A percentile compares a stretch with the other conserved stretches of the same genome.
These are phyloP conservation scores for Trichosporon coremiiforme DNA, from an alignment of 1,284 basidiomycete species.

Conservation along the genomic window DNA sequence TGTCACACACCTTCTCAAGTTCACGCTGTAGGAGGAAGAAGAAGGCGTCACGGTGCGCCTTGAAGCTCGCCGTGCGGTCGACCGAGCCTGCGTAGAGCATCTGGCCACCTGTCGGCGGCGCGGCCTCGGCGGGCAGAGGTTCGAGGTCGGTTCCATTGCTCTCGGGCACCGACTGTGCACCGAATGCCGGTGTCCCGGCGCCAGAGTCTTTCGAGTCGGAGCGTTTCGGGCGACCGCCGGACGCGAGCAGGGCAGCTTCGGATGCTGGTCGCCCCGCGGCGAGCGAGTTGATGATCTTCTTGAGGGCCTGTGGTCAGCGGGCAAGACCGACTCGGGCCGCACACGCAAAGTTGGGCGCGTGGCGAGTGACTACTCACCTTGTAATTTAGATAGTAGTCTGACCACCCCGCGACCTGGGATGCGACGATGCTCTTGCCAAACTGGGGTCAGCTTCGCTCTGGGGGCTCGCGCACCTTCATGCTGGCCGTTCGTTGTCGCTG, in stretches of 20 bases:
- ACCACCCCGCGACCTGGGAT: constrained; percentile 97
- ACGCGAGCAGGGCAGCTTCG: constrained; percentile 82
- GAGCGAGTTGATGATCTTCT: constrained; percentile 92
- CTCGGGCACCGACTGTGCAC: constrained; percentile 8
- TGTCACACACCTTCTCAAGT: constrained; percentile 78
- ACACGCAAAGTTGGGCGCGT: not conserved
- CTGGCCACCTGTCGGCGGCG: constrained; percentile 47
- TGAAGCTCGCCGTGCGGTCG: constrained; percentile 63
- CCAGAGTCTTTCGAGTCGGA: constrained; percentile 21
- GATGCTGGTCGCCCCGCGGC: constrained; percentile 81
- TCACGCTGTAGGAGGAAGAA: constrained; percentile 99
- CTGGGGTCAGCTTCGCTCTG: constrained; percentile 57
- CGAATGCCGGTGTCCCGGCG: constrained; percentile 26
- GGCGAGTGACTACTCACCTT: constrained; percentile 60
- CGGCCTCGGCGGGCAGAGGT: constrained; percentile 52
- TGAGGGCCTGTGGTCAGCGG: constrained; percentile 42
- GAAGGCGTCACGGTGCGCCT: constrained; percentile 94
- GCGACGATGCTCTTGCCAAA: constrained; percentile 98
- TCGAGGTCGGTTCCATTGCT: constrained; percentile 42
- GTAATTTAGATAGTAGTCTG: constrained; percentile 94
- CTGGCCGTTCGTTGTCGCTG: constrained; percentile 4
- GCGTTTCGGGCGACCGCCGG: constrained; percentile 69
- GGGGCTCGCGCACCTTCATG: constrained; percentile 9
- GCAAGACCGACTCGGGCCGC: not conserved
- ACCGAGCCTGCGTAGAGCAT: constrained; percentile 31